A percentile compares a stretch with the other conserved stretches of the same genome.
phyloP scores from a whole-genome alignment of 306 rosid species.

The Crotalaria pallida region DNA sequence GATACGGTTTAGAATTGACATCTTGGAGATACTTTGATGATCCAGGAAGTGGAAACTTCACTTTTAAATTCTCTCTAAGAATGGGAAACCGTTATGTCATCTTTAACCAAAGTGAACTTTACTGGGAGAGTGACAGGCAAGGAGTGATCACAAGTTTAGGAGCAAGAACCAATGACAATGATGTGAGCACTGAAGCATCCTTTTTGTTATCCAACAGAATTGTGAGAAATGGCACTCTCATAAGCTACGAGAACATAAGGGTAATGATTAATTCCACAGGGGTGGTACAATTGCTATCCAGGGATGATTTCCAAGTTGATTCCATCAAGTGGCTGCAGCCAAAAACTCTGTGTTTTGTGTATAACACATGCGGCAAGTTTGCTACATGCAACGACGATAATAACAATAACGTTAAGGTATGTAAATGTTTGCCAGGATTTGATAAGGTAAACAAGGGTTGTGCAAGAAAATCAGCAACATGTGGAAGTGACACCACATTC shows the following conservation, averaged over 20 bases:
- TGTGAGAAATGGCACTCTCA: no score
- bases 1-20: background rate
- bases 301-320: background rate
- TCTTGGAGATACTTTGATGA: slow-evolving; percentile 11
- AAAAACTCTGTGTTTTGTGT: background rate
- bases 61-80: background rate
- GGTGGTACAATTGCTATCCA: background rate
- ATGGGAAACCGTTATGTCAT: background rate
- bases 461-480: background rate
- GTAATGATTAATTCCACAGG: slow-evolving; percentile 10
- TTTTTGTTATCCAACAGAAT: background rate
- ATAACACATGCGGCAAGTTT: slow-evolving; percentile 21
- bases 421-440: slow-evolving; percentile 38
- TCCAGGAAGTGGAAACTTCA: background rate
- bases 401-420: accelerated
- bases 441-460: slow-evolving; percentile 1
- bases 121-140: slow-evolving; percentile 4
- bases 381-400: slow-evolving; percentile 6
- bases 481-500: background rate
- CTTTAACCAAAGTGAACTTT: background rate
- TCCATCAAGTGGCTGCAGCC: background rate
- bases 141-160: background rate
- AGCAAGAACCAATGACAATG: background rate
- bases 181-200: background rate
- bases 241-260: background rate